Conservation (phyloP, 176 grass and related monocot genomes). For the Zea luxurians region DNA sequence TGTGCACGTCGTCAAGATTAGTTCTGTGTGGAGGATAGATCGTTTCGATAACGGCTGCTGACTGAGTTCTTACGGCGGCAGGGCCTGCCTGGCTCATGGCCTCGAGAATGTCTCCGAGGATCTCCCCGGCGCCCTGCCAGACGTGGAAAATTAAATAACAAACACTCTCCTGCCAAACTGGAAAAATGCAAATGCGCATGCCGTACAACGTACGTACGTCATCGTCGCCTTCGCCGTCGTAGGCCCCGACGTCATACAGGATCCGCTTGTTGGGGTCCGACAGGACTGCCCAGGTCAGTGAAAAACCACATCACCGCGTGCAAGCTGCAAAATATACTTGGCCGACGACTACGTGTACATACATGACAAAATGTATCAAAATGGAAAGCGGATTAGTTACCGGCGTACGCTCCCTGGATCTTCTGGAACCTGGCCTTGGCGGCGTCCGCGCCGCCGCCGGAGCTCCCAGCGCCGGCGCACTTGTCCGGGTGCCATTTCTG, state of each 20-base stretch:
- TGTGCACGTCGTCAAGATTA: not conserved
- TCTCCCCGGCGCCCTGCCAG: constrained; percentile 54
- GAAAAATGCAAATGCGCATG: no score
- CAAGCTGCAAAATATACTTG: no score
- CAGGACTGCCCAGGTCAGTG: constrained; percentile 48
- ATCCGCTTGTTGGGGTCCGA: constrained; percentile 70
- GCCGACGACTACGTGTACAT: no score
- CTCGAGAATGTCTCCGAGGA: constrained; percentile 58
- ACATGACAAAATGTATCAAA: no score
- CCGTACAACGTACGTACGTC: constrained; percentile 2
- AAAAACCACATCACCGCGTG: not conserved
- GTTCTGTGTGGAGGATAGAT: no score
- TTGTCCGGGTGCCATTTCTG: constrained; percentile 85
- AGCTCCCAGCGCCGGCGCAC: constrained; percentile 41
- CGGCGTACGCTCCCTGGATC: constrained; percentile 66
- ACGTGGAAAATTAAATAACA: not conserved
- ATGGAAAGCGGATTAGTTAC: constrained; percentile 10
- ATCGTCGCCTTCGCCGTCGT: constrained; percentile 55
- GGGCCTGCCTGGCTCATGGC: constrained; percentile 54
- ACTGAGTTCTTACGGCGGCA: constrained; percentile 10
- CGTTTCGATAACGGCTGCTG: no score
- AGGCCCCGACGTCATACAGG: constrained; percentile 69
- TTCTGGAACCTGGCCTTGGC: constrained; percentile 67
- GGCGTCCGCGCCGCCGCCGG: constrained; percentile 26
- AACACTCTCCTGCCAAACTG: no score